Base-by-base conservation (phyloP, 805 yeast species). In the Starmerella bombicola region DNA sequence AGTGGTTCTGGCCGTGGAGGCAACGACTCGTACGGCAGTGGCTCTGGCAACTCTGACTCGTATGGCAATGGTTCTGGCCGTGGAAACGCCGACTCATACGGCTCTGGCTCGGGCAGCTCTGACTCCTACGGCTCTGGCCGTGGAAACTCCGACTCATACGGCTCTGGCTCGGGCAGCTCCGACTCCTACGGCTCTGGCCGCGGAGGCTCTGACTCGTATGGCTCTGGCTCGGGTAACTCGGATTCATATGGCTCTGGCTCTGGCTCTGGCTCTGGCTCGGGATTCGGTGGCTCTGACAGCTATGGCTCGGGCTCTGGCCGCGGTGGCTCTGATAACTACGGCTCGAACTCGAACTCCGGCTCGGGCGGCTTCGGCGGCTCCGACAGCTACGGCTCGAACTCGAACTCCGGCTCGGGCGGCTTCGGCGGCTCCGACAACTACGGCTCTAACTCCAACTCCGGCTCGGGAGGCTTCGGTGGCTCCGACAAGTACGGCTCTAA, bases 161-260 rank as follows among this genome's bases (percentile, higher is more conserved):
- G 59, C 50, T 50, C 55, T 36, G 53, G 53, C 42, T 56, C 61
- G n/a, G 57, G 63, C 52, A 55, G 62, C 25, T 56, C 63, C 53
- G 57, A 62, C 24, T 58, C 54, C 48, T 57, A 58, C 50, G 50
- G 55, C 28, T 9, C 12, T 24, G 9, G 35, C 20, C 24, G 22
- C 32, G 8, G 18, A 7, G 32, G 32, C 9, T 29, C 32, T 13
- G 32, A 29, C 25, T 9, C 8, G 25, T 32, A n/a, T 20, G 67
- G 63, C 35, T 56, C 62, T 23, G 53, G 55, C 15, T 10, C 21
- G 15, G 7, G 26, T 5, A 63, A 62, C 35, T 56, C 59, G 24
- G 54, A 54, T 33, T 58, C 58, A 50, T 51, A 54, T 17, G 35
- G 35, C 22, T 23, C 29, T 16, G 26, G 30, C 43, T 36, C 26